phyloP scores from a whole-genome alignment of 2,329 filamentous ascomycete genomes.

The Aspergillus sp. region DNA sequence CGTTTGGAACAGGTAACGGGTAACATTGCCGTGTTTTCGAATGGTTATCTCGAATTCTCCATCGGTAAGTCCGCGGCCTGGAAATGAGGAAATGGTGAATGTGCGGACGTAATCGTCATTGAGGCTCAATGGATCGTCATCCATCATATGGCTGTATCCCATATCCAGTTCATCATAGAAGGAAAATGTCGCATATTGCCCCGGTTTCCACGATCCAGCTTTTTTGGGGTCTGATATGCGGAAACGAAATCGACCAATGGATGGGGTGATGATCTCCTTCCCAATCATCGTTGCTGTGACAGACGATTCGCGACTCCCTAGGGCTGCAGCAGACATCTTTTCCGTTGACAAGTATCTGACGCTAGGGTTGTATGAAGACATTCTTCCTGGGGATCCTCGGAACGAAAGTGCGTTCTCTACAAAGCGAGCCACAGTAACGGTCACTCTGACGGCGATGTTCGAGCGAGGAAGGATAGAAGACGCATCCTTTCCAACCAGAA shows the following conservation, averaged over 20 bases:
- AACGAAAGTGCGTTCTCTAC: conserved; percentile 68
- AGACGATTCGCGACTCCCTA: conserved; percentile 16
- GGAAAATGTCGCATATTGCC: conserved; percentile 76
- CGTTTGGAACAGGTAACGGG: conserved; percentile 62
- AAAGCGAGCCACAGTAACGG: conserved; percentile 59
- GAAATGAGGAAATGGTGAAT: conserved; percentile 72
- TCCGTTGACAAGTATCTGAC: conserved; percentile 66
- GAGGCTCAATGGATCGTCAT: conserved; percentile 73
- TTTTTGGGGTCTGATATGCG: conserved; percentile 41
- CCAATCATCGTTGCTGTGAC: conserved; percentile 57
- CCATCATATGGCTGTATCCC: conserved; percentile 81
- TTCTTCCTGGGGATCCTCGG: conserved; percentile 57
- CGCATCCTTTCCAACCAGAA: conserved; percentile 66
- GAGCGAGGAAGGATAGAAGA: conserved; percentile 63
- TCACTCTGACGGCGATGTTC: conserved; percentile 71
- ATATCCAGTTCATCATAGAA: conserved; percentile 67
- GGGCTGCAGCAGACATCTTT: conserved; percentile 28
- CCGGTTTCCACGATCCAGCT: conserved; percentile 59
- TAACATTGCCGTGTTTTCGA: conserved; percentile 68
- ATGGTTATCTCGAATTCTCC: conserved; percentile 71
- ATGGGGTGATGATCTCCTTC: conserved; percentile 63
- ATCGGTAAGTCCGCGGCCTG: conserved; percentile 37
- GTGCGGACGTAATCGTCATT: conserved; percentile 85
- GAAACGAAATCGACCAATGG: conserved; percentile 66
- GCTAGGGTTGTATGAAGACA: conserved; percentile 77